A percentile compares a stretch with the other conserved stretches of the same genome.
Evolutionary conservation across 2,329 filamentous ascomycete species (phyloP).

Genomic region (Aureobasidium sp.): DNA sequence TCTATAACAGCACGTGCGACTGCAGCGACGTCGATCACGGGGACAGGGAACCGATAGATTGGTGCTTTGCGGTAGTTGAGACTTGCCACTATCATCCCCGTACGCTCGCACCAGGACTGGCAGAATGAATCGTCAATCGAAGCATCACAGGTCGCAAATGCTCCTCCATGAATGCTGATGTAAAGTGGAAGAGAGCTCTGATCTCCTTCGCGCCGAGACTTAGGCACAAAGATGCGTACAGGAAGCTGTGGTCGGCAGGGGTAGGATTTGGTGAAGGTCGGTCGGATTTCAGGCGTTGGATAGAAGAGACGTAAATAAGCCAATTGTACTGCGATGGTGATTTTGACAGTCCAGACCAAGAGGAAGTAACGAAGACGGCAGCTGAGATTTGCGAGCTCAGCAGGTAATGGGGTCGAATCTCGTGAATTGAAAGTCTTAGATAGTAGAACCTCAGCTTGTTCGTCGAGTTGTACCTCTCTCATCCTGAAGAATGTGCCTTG

Average conservation of each 20-base stretch:
- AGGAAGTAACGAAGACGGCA: neutral
- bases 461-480: too few relatives aligned
- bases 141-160: neutral
- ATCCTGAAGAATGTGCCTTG: too few relatives aligned
- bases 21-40: neutral
- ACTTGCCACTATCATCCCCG: neutral
- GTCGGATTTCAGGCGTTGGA: neutral
- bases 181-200: neutral
- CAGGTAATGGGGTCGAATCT: too few relatives aligned
- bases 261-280: neutral
- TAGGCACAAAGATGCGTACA: neutral
- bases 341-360: neutral
- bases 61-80: neutral
- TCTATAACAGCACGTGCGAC: neutral
- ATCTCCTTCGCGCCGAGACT: neutral
- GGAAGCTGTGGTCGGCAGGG: neutral
- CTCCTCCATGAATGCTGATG: neutral
- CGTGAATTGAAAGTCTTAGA: too few relatives aligned
- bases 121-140: neutral
- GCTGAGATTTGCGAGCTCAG: too few relatives aligned
- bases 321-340: neutral
- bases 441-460: too few relatives aligned
- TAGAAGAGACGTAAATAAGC: neutral
- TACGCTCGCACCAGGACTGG: neutral
- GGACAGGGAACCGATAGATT: neutral